phyloP scores from a whole-genome alignment of 2,329 filamentous ascomycete species.

The Paraphaeosphaeria minitans region DNA sequence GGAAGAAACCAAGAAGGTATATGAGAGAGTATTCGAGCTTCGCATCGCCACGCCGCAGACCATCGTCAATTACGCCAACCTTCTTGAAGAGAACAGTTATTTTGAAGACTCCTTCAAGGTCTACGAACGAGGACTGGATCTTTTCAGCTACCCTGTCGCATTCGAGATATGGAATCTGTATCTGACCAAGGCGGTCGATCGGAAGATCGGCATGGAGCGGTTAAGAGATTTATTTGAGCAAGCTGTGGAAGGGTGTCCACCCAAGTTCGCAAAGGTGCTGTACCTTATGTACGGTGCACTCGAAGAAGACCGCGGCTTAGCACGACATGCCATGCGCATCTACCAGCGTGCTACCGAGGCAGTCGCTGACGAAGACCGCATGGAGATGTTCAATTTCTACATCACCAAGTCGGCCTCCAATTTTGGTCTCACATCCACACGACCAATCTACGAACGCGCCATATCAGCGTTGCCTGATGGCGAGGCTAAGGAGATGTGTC shows the following conservation, averaged over 20 bases:
- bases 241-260: conserved; percentile 90
- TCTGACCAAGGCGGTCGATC: conserved; percentile 93
- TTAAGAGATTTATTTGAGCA: conserved; percentile 96
- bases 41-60: conserved; percentile 98
- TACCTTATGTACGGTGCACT: conserved; percentile 99
- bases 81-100: conserved; percentile 92
- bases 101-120: conserved; percentile 98
- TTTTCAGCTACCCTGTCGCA: conserved; percentile 98
- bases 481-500: conserved; percentile 96
- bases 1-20: conserved; percentile 91
- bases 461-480: conserved; percentile 91
- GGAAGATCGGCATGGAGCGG: conserved; percentile 93
- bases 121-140: conserved; percentile 91
- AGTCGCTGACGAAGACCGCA: conserved; percentile 90
- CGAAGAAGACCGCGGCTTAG: conserved; percentile 92
- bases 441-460: conserved; percentile 94
- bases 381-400: conserved; percentile 99
- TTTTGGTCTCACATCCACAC: conserved; percentile 92
- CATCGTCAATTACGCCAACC: conserved; percentile 96
- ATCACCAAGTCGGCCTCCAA: conserved; percentile 98
- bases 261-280: conserved; percentile 92
- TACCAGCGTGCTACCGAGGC: conserved; percentile 96
- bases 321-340: conserved; percentile 96
- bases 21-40: conserved; percentile 97
- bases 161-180: conserved; percentile 99